Base-by-base conservation (phyloP, 1,139 yeast genomes). In the Hemisphaericaspora xylanilytica region DNA sequence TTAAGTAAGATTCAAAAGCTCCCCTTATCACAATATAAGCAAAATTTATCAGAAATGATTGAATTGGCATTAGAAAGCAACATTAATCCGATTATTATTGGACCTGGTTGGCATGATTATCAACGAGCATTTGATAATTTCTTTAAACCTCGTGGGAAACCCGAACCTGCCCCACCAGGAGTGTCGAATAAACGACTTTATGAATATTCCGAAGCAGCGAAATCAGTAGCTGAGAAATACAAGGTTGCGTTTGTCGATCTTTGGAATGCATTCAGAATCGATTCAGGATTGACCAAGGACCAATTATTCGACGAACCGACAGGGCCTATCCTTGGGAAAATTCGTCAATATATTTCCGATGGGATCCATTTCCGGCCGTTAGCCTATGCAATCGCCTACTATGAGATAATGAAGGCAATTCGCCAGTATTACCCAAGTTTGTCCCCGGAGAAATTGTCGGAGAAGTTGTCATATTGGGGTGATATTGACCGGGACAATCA, bases 301-400 rank as follows among this genome's bases (percentile, higher is more conserved):
- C 46, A 52, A 17, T 28, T 56, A 10, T 32, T 56, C 9, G 39
- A 48, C 5, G 28, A 32, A 3, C 33, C 30, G 5, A 34, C 18
- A 7, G 11, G 10, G 11, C 24, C 15, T 4, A 2, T 5, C 6
- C 35, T 24, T 8, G 22, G 10, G 1, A 40, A 32, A 5, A 48
- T 62, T 38, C 42, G 45, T 1, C 47, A 45, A 4, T 51, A 54
- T 21, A 44, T 65, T n/a, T 14, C 52, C 7, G 92, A 85, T 52
- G 95, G 95, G 0, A 61, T 87, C 32, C 96, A 87, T 56, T 82
- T 71, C 54, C 69, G 76, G 2, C 79, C 81, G 0, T 54, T 59
- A n/a, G 88, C 81, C 0, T 85, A 85, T 56, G 60, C 61, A 42
- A 42, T 85, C 2, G 56, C 79, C 45, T 81, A 58, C 50, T 61